Evolutionary conservation across 495 filamentous ascomycete species (phyloP), one percentile per base, ranked within the genome.

Genomic region (Symbiotaphrina buchneri): DNA sequence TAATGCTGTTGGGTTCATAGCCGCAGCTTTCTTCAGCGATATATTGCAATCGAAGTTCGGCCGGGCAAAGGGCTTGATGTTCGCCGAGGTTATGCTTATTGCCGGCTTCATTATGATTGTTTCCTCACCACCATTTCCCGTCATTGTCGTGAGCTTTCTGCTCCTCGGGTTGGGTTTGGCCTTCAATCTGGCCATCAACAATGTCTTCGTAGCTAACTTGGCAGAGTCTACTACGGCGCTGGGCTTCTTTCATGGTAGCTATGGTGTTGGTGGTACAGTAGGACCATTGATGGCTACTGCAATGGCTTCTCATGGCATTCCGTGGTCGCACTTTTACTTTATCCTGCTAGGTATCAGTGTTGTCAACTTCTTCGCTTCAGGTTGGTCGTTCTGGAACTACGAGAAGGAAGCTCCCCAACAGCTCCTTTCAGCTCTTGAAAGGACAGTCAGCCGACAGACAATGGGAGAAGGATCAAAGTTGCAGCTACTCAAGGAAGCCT

Each of bases 1-100:
- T 24, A 78, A 76, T 39, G 79, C 81, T 0, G 30, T 74, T 10
- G 80, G 80, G 14, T 90, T 81, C 53, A 69, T 83, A 41, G 41
- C 59, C 26, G 74, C 73, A 3, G 77, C 77, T 1, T 67, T 73
- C 16, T 55, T 69, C 36, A 64, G 68, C 22, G 64, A 74, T 41
- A 49, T 59, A 21, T 48, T 69, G 7, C 55, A 63, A 1, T 33
- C 40, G 4, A 52, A 56, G 17, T 38, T 83, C 1, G 78, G 80
- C 6, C 64, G 73, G 13, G 66, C 67, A 0, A 69, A 58, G 32
- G 57, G 62, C 18, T 54, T 78, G 17, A 58, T 68, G 3, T 33
- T 75, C 3, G 55, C 68, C 0, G 58, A 71, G 41, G 26, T 41
- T 4, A 17, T 54, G 10, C 31, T 65, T 13, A 39, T 64, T 19